Percentiles rank a stretch among this genome's conserved stretches.
Evolutionary conservation across 805 yeast species (phyloP).

Genomic region (Nematodospora valgi): DNA sequence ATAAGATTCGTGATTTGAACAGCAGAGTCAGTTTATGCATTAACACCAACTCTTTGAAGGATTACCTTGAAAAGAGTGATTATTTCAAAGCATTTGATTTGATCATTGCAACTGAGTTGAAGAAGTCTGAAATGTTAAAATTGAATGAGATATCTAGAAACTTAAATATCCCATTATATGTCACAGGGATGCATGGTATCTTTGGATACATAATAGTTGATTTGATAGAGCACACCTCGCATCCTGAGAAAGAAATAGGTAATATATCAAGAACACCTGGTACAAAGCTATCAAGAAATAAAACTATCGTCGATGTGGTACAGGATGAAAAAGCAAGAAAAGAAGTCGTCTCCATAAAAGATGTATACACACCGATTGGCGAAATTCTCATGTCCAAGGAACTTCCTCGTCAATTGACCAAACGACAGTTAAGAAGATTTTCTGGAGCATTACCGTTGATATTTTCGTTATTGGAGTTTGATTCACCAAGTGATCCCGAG

Average conservation of each 20-base stretch:
- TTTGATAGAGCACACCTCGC: conserved; percentile 59
- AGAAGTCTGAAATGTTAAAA: conserved; percentile 33
- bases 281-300: conserved; percentile 50
- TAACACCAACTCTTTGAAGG: conserved; percentile 28
- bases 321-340: conserved; percentile 36
- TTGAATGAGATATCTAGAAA: conserved; percentile 58
- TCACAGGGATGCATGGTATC: conserved; percentile 70
- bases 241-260: conserved; percentile 49
- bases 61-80: conserved; percentile 14
- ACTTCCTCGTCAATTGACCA: conserved; percentile 40
- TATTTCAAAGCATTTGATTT: conserved; percentile 61
- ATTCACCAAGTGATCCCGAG: conserved; percentile 21
- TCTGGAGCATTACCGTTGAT: conserved; percentile 58
- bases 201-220: conserved; percentile 83
- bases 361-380: conserved; percentile 33
- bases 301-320: conserved; percentile 29
- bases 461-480: conserved; percentile 53
- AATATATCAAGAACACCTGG: conserved; percentile 36
- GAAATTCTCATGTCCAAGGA: conserved; percentile 32
- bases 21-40: conserved; percentile 64
- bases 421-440: conserved; percentile 45
- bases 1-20: conserved; percentile 68
- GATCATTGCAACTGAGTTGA: conserved; percentile 71
- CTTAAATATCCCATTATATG: conserved; percentile 61
- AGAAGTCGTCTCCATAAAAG: conserved; percentile 38